Base-by-base conservation (phyloP, 225 moss, liverwort and hornwort genomes). In the Ulota crispa region DNA sequence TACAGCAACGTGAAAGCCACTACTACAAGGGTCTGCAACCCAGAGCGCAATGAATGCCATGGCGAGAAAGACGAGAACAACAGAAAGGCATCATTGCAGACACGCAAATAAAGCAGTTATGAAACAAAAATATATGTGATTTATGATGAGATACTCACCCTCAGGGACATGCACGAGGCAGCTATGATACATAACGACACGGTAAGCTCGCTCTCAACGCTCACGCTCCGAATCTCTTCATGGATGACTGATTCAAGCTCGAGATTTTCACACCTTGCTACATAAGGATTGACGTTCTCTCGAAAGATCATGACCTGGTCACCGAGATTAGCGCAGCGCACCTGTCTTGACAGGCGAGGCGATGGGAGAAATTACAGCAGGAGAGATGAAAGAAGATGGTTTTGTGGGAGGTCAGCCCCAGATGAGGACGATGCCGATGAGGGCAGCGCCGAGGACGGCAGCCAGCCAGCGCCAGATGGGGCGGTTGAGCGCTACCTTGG, bases 361-460 rank as follows among this genome's bases (percentile, higher is more conserved):
- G 34, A 65, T 36, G 34, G 20, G 30, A 19, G 32, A 34, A 8
- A 3, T 19, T 18, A 32, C 31, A 65, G 34, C 65, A 36, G 36
- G 65, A 36, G 65, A 36, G 65, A 19, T 18, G 60, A 11, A 9
- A 4, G 63, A 31, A 63, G 59, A 14, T 45, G 45, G 4, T 14
- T 45, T 45, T 45, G 45, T 3, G 45, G 45, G 45, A 45, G 45
- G 14, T 45, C 14, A 80, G 13, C 27, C 86, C 88, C 90, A 90
- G 61, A 88, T 88, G 82, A 91, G 69, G 72, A 91, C 91, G 27
- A 90, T 15, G n/a, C 83, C 85, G 32, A 93, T 87, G 73, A 84
- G 43, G 5, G 83, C 79, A 62, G 85, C 90, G 30, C 89, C 88
- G 41, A 82, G 12, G 15, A 76, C 27, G n/a, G 81, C 72, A 55